Evolutionary conservation across 148 eudicot species (phyloP).

Genomic region (Euryodendron excelsum): DNA sequence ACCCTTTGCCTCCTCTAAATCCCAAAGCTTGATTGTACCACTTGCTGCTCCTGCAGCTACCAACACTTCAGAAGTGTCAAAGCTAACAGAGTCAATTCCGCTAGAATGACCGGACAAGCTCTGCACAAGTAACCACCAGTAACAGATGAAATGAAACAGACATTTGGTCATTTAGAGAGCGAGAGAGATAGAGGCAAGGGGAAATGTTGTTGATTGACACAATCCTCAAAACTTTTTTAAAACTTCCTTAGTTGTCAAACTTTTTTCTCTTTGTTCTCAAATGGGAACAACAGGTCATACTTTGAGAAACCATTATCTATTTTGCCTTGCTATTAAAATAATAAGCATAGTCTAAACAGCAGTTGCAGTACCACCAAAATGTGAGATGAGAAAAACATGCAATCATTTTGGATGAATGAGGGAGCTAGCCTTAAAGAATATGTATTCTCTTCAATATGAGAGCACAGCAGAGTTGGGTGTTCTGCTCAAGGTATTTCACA

Average conservation of each 20-base stretch:
- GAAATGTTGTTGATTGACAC: not conserved
- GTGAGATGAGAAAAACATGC: not conserved
- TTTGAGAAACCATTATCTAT: not conserved
- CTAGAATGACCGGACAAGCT: slow-evolving; percentile 97
- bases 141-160: not conserved
- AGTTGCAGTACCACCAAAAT: not conserved
- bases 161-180: not conserved
- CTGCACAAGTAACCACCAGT: slow-evolving; percentile 38
- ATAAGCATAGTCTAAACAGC: not conserved
- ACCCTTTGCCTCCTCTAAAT: slow-evolving; percentile 98
- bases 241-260: not conserved
- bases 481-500: slow-evolving; percentile 8
- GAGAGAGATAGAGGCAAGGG: not conserved
- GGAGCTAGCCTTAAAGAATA: not conserved
- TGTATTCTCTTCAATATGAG: not conserved
- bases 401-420: not conserved
- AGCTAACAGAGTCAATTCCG: slow-evolving; percentile 93
- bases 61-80: slow-evolving; percentile 94
- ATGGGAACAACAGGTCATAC: not conserved
- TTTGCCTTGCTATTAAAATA: not conserved
- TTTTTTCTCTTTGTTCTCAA: not conserved
- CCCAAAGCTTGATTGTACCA: slow-evolving; percentile 99
- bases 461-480: not conserved
- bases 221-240: not conserved
- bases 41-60: slow-evolving; percentile 99